These are phyloP conservation scores for Solanum hybrid DNA, from an alignment of 305 asterid species.

Conservation along the genomic window DNA sequence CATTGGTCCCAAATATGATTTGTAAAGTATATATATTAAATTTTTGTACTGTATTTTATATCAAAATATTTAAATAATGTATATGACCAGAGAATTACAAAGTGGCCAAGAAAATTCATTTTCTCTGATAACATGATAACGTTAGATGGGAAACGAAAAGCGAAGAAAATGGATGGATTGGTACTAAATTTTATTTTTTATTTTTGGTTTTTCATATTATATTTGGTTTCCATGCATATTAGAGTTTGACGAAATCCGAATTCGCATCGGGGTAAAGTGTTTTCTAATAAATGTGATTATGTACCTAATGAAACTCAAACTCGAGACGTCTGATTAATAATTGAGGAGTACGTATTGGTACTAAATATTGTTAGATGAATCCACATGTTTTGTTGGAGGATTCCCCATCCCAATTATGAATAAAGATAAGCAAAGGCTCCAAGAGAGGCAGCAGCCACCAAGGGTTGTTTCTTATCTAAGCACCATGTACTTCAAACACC, in stretches of 20 bases:
- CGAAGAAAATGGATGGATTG: not conserved
- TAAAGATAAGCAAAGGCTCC: not conserved
- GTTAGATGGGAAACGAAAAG: not conserved
- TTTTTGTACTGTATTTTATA: not conserved
- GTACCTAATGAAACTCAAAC: no score
- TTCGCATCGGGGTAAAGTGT: accelerated
- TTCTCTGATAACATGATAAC: not conserved
- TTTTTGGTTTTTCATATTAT: no score
- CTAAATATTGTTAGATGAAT: not conserved
- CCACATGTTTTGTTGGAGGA: not conserved
- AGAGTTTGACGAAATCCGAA: no score
- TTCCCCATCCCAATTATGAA: not conserved
- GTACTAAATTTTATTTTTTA: accelerated
- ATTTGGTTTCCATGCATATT: no score
- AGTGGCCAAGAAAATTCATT: not conserved
- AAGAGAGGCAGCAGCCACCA: not conserved
- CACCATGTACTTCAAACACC: not conserved
- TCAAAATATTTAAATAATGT: no score
- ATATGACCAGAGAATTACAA: not conserved
- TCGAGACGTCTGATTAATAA: not conserved
- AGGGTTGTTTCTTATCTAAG: not conserved
- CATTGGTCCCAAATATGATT: not conserved
- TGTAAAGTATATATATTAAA: not conserved
- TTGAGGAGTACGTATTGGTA: not conserved
- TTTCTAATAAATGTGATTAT: not conserved